phyloP scores from a whole-genome alignment of 2,329 filamentous ascomycete species.

The Microcyclospora tardicrescens region DNA sequence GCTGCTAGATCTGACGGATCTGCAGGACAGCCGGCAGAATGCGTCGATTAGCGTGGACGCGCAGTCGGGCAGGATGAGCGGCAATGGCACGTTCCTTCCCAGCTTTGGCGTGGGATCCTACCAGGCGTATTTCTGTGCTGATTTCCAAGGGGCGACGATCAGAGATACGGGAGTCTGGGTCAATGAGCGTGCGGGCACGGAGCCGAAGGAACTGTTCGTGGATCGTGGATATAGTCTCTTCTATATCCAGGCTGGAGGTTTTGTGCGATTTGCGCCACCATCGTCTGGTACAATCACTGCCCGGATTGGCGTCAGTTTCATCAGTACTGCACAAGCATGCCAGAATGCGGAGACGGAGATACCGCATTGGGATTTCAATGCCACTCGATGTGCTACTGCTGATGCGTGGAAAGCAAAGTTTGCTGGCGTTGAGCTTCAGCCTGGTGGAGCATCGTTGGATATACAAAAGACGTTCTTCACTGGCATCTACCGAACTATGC shows the following conservation, averaged over 20 bases:
- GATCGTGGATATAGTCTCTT: conserved; percentile 18
- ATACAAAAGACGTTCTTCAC: conserved; percentile 45
- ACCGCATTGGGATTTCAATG: conserved; percentile 49
- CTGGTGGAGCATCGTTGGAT: conserved; percentile 34
- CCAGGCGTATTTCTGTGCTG: conserved; percentile 45
- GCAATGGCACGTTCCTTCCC: conserved; percentile 44
- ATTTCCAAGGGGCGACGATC: conserved; percentile 40
- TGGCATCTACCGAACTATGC: conserved; percentile 54
- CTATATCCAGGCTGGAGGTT: conserved; percentile 27
- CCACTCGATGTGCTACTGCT: conserved; percentile 29
- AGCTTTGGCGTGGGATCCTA: conserved; percentile 50
- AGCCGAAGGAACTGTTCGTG: conserved; percentile 24
- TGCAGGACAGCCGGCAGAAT: conserved; percentile 38
- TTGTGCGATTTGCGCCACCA: conserved; percentile 7
- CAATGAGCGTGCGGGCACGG: conserved; percentile 35
- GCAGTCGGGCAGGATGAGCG: conserved; percentile 40
- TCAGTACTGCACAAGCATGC: conserved; percentile 52
- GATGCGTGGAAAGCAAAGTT: conserved; percentile 27
- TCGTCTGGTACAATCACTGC: conserved; percentile 33
- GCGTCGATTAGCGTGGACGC: conserved; percentile 41
- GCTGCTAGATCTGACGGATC: conserved; percentile 45
- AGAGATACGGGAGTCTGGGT: conserved; percentile 45
- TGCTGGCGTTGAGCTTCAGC: conserved; percentile 21
- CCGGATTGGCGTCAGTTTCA: conserved; percentile 57
- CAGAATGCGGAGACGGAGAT: conserved; percentile 53